Evolutionary conservation across 75 land plant genomes (phyloP).

Genomic region (Cunninghamia lanceolata): DNA sequence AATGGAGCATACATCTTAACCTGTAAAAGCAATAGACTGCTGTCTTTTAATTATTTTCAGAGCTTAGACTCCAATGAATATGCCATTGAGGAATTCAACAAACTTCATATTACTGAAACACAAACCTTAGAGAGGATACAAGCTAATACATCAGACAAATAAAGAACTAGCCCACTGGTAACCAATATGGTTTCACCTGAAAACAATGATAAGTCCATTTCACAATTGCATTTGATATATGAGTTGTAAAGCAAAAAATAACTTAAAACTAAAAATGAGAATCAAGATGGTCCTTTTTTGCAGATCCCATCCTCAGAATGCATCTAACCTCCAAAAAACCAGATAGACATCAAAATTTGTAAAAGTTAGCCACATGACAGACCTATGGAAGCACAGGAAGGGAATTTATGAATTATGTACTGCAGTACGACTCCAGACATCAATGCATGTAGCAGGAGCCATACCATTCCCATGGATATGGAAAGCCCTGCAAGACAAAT

Average conservation of each 20-base stretch:
- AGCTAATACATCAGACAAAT: constrained; percentile 57
- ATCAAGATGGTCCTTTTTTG: background rate
- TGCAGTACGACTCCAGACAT: constrained; percentile 40
- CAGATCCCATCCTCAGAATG: background rate
- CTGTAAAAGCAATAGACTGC: constrained; percentile 16
- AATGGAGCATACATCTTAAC: background rate
- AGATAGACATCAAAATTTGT: background rate
- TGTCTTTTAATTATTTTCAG: constrained; percentile 17
- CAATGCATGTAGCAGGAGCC: constrained; percentile 44
- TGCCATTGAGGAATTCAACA: background rate
- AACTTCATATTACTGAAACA: constrained; percentile 1
- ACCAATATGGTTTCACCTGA: constrained; percentile 77
- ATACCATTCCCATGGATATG: constrained; percentile 23
- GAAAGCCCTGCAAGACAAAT: constrained; percentile 23
- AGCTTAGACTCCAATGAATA: background rate
- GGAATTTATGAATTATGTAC: constrained; percentile 56
- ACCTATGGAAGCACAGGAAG: constrained; percentile 76
- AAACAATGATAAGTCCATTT: background rate
- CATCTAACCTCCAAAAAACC: background rate
- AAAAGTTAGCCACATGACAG: constrained; percentile 1
- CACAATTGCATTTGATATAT: background rate
- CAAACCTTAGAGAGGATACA: constrained; percentile 51
- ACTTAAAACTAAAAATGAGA: background rate
- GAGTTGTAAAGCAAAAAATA: background rate
- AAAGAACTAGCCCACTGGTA: constrained; percentile 69